These are phyloP conservation scores for Aspergillus sp. DNA, from an alignment of 2,329 filamentous ascomycete species.

Conservation along the genomic window DNA sequence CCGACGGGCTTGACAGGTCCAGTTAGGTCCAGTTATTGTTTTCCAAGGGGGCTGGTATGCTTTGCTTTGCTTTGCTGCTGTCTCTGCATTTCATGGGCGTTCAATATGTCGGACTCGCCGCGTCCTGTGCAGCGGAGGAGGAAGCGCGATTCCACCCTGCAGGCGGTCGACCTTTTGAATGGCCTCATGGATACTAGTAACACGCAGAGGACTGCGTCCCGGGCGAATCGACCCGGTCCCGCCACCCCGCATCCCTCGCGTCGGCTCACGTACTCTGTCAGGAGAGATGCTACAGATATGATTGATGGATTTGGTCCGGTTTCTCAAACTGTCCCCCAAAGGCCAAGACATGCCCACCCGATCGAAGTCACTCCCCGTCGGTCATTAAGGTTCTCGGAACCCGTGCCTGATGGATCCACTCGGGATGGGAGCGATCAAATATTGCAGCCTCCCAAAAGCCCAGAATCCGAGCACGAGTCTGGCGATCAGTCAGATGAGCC, in stretches of 20 bases:
- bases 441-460: background rate
- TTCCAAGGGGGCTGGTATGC: background rate
- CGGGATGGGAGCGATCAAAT: background rate
- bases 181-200: conserved; percentile 17
- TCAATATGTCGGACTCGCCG: conserved; percentile 14
- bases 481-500: background rate
- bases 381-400: background rate
- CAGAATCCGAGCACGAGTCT: background rate
- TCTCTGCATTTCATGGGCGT: background rate
- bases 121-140: conserved; percentile 12
- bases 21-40: background rate
- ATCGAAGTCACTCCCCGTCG: background rate
- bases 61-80: background rate
- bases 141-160: conserved; percentile 20
- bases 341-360: background rate
- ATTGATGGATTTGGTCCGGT: background rate
- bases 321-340: background rate
- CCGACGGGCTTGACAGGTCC: background rate
- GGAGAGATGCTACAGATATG: too few species aligned
- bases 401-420: background rate
- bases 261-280: background rate
- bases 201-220: background rate
- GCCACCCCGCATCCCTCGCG: conserved; percentile 10
- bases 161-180: conserved; percentile 26
- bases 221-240: background rate